Conservation (phyloP, 2,329 filamentous ascomycete genomes). For the Hirsutella minnesotensis region DNA sequence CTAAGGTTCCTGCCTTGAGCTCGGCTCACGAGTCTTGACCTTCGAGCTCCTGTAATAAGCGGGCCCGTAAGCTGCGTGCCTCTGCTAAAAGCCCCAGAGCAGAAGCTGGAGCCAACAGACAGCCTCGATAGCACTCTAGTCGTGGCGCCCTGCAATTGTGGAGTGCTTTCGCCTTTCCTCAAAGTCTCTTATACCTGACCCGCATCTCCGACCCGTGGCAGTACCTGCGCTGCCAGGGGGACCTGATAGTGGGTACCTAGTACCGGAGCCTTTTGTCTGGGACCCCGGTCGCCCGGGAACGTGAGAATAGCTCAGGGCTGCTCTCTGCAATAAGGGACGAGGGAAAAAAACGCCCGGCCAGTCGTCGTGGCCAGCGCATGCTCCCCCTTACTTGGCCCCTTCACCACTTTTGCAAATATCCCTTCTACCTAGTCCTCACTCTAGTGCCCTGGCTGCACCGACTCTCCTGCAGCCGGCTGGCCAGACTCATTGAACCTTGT, state of each 20-base stretch:
- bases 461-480: neutral
- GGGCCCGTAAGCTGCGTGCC: too few relatives aligned
- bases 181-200: neutral
- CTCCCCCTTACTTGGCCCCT: neutral
- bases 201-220: neutral
- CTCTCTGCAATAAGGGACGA: neutral
- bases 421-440: neutral
- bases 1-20: too few relatives aligned
- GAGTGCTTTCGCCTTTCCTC: neutral
- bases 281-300: neutral
- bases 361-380: neutral
- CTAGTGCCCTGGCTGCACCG: constrained; percentile 1
- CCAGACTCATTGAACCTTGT: neutral
- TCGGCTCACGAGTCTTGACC: too few relatives aligned
- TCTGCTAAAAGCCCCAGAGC: too few relatives aligned
- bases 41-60: too few relatives aligned
- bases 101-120: neutral
- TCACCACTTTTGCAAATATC: neutral
- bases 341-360: constrained; percentile 1
- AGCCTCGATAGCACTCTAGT: neutral
- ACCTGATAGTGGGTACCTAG: neutral
- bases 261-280: neutral
- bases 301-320: neutral
- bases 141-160: neutral
- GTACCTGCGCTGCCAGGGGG: neutral